phyloP scores from a whole-genome alignment of 805 yeast species.

The Komagataella pseudopastoris region DNA sequence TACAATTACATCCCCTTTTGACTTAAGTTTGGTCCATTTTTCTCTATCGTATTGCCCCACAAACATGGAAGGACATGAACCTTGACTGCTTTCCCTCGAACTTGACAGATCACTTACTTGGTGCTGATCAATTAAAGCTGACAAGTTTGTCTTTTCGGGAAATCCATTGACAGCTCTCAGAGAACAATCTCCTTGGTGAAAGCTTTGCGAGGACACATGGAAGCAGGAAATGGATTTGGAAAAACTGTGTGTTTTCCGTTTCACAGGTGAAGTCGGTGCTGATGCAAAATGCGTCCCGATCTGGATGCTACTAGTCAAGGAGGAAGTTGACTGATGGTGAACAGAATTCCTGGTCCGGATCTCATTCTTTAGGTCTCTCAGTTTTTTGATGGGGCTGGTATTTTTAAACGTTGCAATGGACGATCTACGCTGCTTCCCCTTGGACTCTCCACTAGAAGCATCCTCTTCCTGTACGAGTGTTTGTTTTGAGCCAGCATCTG shows the following conservation, averaged over 20 bases:
- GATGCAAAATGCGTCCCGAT: not conserved
- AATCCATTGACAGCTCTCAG: not conserved
- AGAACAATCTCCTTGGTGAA: not conserved
- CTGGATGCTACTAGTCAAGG: not conserved
- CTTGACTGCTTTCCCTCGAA: slow-evolving; percentile 31
- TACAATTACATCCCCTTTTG: not conserved
- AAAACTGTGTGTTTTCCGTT: not conserved
- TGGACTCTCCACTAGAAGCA: not conserved
- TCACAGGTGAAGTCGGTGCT: not conserved
- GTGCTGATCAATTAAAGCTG: slow-evolving; percentile 11
- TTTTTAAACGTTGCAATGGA: not conserved
- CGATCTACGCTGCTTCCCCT: not conserved
- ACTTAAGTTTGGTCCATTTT: not conserved
- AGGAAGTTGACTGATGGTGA: not conserved
- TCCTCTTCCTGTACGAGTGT: not conserved
- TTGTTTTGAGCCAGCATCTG: not conserved
- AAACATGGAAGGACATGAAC: not conserved
- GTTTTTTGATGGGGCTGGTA: not conserved
- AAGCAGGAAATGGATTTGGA: not conserved
- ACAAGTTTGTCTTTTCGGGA: not conserved
- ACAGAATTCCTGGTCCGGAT: not conserved
- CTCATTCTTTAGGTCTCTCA: not conserved
- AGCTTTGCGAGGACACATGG: not conserved
- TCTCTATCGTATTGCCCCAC: not conserved
- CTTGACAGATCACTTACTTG: slow-evolving; percentile 40